Evolutionary conservation across 1,139 yeast genomes (phyloP).

Genomic region (Hemisphaericaspora xylofermentans): DNA sequence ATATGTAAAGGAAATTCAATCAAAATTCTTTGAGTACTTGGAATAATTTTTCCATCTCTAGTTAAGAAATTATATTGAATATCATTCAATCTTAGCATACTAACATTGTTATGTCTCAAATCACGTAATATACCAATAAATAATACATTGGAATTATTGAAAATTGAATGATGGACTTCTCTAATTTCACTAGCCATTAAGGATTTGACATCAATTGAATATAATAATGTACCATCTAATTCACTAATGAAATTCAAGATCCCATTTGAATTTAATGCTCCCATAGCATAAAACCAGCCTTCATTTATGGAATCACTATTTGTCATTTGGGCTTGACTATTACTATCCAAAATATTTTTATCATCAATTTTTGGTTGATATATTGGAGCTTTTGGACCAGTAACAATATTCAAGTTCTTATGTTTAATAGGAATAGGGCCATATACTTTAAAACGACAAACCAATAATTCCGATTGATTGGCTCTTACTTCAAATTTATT

Average conservation of each 20-base stretch:
- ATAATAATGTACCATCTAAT: conserved; percentile 64
- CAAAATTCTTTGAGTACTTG: conserved; percentile 44
- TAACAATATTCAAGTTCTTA: conserved; percentile 39
- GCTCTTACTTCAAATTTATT: conserved; percentile 30
- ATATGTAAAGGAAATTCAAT: conserved; percentile 67
- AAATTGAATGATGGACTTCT: conserved; percentile 65
- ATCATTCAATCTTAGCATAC: conserved; percentile 31
- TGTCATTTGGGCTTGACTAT: neutral
- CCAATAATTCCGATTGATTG: conserved; percentile 40
- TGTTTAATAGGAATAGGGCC: conserved; percentile 56
- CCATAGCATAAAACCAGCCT: conserved; percentile 79
- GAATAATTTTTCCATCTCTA: conserved; percentile 34
- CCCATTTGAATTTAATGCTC: conserved; percentile 69
- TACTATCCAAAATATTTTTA: conserved; percentile 3
- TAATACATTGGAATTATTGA: conserved; percentile 57
- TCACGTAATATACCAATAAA: conserved; percentile 58
- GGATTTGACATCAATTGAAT: conserved; percentile 56
- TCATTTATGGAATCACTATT: conserved; percentile 30
- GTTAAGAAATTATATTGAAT: conserved; percentile 29
- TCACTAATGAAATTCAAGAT: conserved; percentile 60
- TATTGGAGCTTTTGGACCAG: conserved; percentile 49
- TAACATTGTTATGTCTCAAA: conserved; percentile 46
- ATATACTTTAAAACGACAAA: conserved; percentile 63
- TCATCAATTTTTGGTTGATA: conserved; percentile 28
- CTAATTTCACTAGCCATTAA: conserved; percentile 67